These are phyloP conservation scores for Penicillium atrosanguineum DNA, from an alignment of 495 filamentous ascomycete genomes.

Conservation along the genomic window DNA sequence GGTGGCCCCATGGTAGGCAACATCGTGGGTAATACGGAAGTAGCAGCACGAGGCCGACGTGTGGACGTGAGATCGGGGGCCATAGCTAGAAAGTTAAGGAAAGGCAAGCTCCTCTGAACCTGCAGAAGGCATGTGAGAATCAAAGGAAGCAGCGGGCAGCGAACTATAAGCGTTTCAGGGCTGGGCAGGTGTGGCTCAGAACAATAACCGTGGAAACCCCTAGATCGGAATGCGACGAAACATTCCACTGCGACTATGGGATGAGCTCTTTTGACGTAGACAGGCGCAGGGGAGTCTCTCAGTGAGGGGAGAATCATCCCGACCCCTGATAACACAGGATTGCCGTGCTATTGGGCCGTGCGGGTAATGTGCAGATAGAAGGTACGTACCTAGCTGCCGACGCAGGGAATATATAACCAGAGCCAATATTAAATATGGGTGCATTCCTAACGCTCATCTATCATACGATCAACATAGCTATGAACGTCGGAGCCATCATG, in stretches of 20 bases:
- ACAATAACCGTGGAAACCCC: conserved; percentile 22
- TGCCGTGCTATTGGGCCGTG: background rate
- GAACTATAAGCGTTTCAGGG: conserved; percentile 15
- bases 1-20: conserved; percentile 41
- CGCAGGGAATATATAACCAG: background rate
- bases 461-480: background rate
- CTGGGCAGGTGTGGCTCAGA: conserved; percentile 13
- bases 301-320: background rate
- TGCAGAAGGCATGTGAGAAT: conserved; percentile 17
- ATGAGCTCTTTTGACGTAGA: conserved; percentile 14
- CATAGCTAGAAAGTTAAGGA: conserved; percentile 30
- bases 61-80: conserved; percentile 62
- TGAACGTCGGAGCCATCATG: background rate
- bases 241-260: conserved; percentile 13
- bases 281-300: background rate
- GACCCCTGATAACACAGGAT: background rate
- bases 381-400: no score
- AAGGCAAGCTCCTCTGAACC: conserved; percentile 16
- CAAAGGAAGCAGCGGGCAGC: background rate
- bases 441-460: background rate
- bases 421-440: background rate
- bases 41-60: conserved; percentile 47
- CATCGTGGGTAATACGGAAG: no score
- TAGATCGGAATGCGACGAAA: conserved; percentile 23
- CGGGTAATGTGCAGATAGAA: background rate